Conservation (phyloP, 75 land plant genomes). For the Selaginella moellendorffii region DNA sequence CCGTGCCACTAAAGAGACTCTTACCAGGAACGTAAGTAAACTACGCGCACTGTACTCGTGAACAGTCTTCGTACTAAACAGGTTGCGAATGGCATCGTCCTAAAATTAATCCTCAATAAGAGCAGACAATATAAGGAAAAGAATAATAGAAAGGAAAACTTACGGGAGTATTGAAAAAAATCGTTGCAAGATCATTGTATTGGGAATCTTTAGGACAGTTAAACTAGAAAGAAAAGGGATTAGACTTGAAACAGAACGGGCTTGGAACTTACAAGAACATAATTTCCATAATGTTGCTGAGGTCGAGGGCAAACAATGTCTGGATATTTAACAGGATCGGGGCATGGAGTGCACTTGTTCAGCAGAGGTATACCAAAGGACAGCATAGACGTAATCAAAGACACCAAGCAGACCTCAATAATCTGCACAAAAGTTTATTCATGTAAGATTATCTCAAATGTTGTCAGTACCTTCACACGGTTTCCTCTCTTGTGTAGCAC, state of each 20-base stretch:
- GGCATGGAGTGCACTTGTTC: constrained; percentile 84
- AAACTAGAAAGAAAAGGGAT: background rate
- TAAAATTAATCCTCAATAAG: constrained; percentile 16
- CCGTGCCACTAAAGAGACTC: background rate
- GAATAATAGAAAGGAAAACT: no score
- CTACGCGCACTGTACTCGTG: constrained; percentile 92
- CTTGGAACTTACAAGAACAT: constrained; percentile 64
- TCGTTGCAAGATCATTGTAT: constrained; percentile 99
- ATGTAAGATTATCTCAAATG: no score
- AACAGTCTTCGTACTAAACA: constrained; percentile 93
- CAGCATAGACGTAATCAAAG: constrained; percentile 67
- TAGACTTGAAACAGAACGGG: background rate
- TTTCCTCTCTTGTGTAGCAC: constrained; percentile 79
- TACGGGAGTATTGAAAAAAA: constrained; percentile 98
- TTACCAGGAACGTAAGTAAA: constrained; percentile 83
- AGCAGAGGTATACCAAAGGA: constrained; percentile 91
- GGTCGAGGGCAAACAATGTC: constrained; percentile 80
- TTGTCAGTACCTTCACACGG: constrained; percentile 91
- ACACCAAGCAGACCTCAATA: constrained; percentile 69
- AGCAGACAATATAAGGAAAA: background rate
- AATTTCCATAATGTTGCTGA: constrained; percentile 79
- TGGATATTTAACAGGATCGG: constrained; percentile 50
- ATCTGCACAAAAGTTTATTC: constrained; percentile 61
- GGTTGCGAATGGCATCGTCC: constrained; percentile 99
- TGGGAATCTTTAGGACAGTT: background rate